Evolutionary conservation across 2,329 filamentous ascomycete species (phyloP).

Genomic region (Pezizomycotina sp.): DNA sequence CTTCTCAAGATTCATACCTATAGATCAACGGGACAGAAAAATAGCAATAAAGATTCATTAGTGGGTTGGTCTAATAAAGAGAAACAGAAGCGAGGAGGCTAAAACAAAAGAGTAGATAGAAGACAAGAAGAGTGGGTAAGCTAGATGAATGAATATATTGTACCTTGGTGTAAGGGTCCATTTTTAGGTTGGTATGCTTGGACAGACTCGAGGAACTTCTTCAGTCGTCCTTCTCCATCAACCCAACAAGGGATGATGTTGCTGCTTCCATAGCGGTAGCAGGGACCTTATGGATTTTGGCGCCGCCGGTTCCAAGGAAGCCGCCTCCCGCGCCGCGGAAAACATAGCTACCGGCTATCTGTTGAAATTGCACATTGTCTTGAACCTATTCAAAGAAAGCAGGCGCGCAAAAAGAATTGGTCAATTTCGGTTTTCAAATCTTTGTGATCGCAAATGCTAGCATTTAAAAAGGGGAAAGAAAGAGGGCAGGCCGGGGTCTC

Average conservation of each 20-base stretch:
- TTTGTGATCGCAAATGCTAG: background rate
- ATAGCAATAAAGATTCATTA: too few species aligned
- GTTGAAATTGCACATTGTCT: conserved; percentile 19
- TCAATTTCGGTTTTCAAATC: too few species aligned
- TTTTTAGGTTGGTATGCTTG: conserved; percentile 21
- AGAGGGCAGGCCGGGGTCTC: background rate
- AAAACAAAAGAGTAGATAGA: too few species aligned
- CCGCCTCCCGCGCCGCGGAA: conserved; percentile 60
- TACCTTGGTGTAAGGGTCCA: conserved; percentile 13
- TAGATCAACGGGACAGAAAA: conserved; percentile 7
- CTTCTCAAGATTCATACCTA: conserved; percentile 61
- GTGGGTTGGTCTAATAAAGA: too few species aligned
- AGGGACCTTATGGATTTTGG: conserved; percentile 53
- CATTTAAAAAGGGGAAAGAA: background rate
- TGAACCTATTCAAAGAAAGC: conserved; percentile 9
- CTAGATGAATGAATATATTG: too few species aligned
- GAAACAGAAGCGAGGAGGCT: too few species aligned
- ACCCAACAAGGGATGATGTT: conserved; percentile 82
- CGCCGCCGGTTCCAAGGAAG: conserved; percentile 2
- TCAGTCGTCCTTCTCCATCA: conserved; percentile 95
- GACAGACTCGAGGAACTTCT: conserved; percentile 43
- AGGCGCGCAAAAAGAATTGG: background rate
- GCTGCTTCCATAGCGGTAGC: conserved; percentile 83
- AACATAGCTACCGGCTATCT: conserved; percentile 77
- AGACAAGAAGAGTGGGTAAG: too few species aligned